Conservation (phyloP, 1,139 yeast species). For the Saccharomyces hybrid region DNA sequence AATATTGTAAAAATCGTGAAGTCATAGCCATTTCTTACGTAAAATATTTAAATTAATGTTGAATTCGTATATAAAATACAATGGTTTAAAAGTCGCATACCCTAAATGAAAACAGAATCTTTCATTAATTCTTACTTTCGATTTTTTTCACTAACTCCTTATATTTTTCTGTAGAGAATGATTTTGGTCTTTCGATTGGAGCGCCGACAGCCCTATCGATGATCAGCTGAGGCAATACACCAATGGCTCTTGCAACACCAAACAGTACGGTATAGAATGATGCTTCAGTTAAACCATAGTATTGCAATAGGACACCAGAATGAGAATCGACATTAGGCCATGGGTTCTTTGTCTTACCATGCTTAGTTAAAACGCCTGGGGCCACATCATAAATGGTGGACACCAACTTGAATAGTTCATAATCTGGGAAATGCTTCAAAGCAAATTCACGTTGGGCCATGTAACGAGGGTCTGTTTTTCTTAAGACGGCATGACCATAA, state of each 20-base stretch:
- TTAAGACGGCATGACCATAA: slow-evolving; percentile 40
- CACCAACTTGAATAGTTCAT: slow-evolving; percentile 83
- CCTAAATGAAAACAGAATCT: not conserved
- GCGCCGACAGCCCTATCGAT: slow-evolving; percentile 92
- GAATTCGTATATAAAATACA: not conserved
- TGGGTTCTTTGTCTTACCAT: slow-evolving; percentile 98
- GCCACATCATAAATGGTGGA: slow-evolving; percentile 90
- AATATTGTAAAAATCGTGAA: not conserved
- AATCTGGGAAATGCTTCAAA: slow-evolving; percentile 93
- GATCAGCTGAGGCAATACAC: slow-evolving; percentile 93
- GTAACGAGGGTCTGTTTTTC: slow-evolving; percentile 54
- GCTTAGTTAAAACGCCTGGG: slow-evolving; percentile 88
- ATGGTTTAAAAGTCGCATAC: not conserved
- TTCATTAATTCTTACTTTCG: not conserved
- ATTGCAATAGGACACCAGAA: slow-evolving; percentile 93
- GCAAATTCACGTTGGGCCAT: slow-evolving; percentile 97
- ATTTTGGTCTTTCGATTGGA: slow-evolving; percentile 96
- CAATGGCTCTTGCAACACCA: slow-evolving; percentile 97
- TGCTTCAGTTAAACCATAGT: slow-evolving; percentile 92
- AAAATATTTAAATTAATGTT: not conserved
- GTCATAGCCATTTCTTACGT: not conserved
- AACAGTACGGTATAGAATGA: slow-evolving; percentile 95
- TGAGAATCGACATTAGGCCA: slow-evolving; percentile 98
- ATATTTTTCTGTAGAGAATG: slow-evolving; percentile 61
- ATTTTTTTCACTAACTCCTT: slow-evolving; percentile 28